Base-by-base conservation (phyloP, 495 filamentous ascomycete species). In the Penicillium pancosmium region DNA sequence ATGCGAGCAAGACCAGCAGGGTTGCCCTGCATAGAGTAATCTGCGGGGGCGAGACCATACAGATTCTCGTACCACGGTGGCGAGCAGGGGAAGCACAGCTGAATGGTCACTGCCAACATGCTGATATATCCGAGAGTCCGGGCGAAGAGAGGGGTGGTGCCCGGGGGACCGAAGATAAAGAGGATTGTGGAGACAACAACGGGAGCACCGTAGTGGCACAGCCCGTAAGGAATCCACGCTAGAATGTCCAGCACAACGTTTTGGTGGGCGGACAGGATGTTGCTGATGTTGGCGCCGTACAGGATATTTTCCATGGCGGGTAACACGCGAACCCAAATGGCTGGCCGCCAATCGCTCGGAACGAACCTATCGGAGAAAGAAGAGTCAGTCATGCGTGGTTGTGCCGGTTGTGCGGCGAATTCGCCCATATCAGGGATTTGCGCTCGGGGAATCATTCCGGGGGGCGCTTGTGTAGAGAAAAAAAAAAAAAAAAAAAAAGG, bases 221-320 rank as follows among this genome's bases (percentile, higher is more conserved):
- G 73, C 25, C 93, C 93, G 66, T 98, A 98, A 15, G 93, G 93
- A 43, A 98, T 68, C 93, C 93, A 97, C 36, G 93, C 93, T 54
- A 98, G 74, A 55, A 98, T 73, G 61, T 95, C 91, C 36, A 98
- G 81, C 49, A 91, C 77, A 10, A 87, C 83, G 74, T 88, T 85
- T 49, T 89, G 90, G 73, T 96, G 91, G 25, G 91, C 89, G 5
- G 93, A 94, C 46, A 98, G 84, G 56, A 96, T 94, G 72, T 96
- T 96, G 77, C 91, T 95, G 50, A 98, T 84, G 76, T 97, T 97
- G 33, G 91, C 91, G 50, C 93, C 93, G 70, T 98, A 98, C 50
- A 98, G 79, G 54, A 98, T 94, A 73, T 98, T 96, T 71, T 98
- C 93, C 60, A 98, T 83, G n/a, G 93, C 90, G 4, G 93, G 93